Evolutionary conservation across 768 basidiomycete genomes (phyloP), one percentile per base, ranked within the genome.

Genomic region (Psilocybe subaeruginosa): DNA sequence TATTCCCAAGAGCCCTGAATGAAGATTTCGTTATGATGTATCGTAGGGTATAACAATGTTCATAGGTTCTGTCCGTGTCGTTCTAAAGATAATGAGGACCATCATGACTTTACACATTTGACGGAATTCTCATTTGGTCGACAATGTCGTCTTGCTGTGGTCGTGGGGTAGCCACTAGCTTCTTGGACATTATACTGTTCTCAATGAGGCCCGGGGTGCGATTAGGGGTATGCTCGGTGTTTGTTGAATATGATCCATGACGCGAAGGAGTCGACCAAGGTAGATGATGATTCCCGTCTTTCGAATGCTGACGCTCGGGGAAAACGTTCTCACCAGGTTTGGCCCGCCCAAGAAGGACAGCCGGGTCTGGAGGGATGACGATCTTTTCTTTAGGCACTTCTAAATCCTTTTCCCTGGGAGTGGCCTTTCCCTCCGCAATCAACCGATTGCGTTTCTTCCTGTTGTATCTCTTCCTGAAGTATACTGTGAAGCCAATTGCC

Each of bases 321-420:
- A 72, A 72, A 9, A 64, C 65, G 17, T 66, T 60, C 54, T 73
- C 70, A 27, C 84, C 83, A 2, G 83, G 79, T 58, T 70, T 64
- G 19, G 75, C 69, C 49, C 79, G 76, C 17, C 84, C 84, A 47
- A 83, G 73, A n/a, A 88, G 70, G 31, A 88, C 77, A 43, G 87
- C 87, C n/a, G 88, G 87, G 71, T 89, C 87, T 0, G 86, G 87
- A 17, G 87, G 87, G 17, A 88, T 84, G 54, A 88, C 76, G 57
- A 85, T 74, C 50, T 74, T 79, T 65, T 83, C 80, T 55, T 77
- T 74, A 16, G 76, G 72, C 49, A 73, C 69, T 52, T 74, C 70
- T 56, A 76, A 65, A 58, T 75, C 74, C 67, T 78, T 80, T 55
- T 68, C 70, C 56, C 75, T 69, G 16, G 80, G 78, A 58, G 64